Percentiles rank a stretch among this genome's conserved stretches.
Evolutionary conservation across 805 yeast genomes (phyloP).

Genomic region (Candida sonorensis): DNA sequence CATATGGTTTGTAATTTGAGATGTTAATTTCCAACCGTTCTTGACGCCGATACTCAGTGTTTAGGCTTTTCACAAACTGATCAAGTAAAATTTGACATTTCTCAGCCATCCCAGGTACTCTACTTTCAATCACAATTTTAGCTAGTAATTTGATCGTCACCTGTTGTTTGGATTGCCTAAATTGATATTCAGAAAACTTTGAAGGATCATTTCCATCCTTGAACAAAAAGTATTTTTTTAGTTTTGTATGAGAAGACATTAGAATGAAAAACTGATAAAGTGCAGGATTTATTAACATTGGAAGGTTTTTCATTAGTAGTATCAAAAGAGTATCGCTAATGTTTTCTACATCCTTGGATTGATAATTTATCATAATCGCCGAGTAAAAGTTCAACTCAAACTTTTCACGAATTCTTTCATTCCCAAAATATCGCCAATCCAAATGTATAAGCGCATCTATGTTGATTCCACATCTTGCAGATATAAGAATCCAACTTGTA

Average conservation of each 20-base stretch:
- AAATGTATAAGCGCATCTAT: constrained; percentile 18
- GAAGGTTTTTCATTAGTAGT: constrained; percentile 13
- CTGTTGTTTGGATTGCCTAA: constrained; percentile 10
- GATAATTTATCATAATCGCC: constrained; percentile 13
- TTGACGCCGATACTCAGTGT: constrained; percentile 12
- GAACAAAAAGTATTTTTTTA: constrained; percentile 12
- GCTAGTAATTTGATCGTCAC: constrained; percentile 18
- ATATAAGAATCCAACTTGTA: constrained; percentile 16
- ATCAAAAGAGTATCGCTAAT: constrained; percentile 8
- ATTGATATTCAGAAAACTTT: constrained; percentile 10
- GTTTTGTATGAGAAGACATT: constrained; percentile 5
- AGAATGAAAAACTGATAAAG: constrained; percentile 12
- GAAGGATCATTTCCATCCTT: constrained; percentile 16
- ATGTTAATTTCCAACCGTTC: constrained; percentile 1
- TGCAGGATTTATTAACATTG: constrained; percentile 6
- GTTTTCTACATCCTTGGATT: constrained; percentile 2
- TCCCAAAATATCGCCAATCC: constrained; percentile 26
- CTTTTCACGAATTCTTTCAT: constrained; percentile 7
- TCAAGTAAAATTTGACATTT: constrained; percentile 3
- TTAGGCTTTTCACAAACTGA: constrained; percentile 10
- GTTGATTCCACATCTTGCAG: constrained; percentile 7
- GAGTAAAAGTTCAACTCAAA: constrained; percentile 21
- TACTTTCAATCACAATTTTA: constrained; percentile 11
- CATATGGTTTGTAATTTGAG: constrained; percentile 8
- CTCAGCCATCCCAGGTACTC: constrained; percentile 1